Evolutionary conservation across 139 green algal species (phyloP).

Genomic region (Edaphochlamys debaryana): DNA sequence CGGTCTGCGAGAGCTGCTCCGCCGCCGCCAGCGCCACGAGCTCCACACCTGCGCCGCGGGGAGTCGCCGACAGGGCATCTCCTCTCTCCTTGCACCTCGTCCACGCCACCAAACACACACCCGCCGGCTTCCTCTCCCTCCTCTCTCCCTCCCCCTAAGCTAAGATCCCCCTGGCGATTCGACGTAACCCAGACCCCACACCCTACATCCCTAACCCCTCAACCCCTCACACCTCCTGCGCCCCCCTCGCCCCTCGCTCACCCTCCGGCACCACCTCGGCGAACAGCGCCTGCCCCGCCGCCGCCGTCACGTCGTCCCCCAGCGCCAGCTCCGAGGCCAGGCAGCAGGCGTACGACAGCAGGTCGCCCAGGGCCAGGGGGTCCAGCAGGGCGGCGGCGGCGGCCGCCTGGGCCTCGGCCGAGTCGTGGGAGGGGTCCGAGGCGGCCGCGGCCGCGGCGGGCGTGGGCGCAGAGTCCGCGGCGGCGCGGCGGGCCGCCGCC

Average conservation of each 20-base stretch:
- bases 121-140: too few species aligned
- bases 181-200: too few species aligned
- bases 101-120: too few species aligned
- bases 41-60: neutral
- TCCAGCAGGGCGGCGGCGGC: neutral
- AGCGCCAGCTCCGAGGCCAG: conserved; percentile 51
- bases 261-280: conserved; percentile 11
- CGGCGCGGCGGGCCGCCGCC: neutral
- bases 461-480: neutral
- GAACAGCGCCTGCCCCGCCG: conserved; percentile 21
- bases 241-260: too few species aligned
- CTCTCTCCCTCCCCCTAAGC: too few species aligned
- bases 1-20: neutral
- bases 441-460: neutral
- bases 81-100: too few species aligned
- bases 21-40: neutral
- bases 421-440: neutral
- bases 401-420: neutral
- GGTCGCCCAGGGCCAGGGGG: conserved; percentile 22
- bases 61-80: too few species aligned
- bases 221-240: too few species aligned
- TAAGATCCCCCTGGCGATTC: too few species aligned
- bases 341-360: conserved; percentile 25
- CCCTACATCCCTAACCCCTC: too few species aligned
- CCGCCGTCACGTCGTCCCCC: conserved; percentile 21